Evolutionary conservation across 1,139 yeast species (phyloP).

Genomic region (Sugiyamaella paludigena): DNA sequence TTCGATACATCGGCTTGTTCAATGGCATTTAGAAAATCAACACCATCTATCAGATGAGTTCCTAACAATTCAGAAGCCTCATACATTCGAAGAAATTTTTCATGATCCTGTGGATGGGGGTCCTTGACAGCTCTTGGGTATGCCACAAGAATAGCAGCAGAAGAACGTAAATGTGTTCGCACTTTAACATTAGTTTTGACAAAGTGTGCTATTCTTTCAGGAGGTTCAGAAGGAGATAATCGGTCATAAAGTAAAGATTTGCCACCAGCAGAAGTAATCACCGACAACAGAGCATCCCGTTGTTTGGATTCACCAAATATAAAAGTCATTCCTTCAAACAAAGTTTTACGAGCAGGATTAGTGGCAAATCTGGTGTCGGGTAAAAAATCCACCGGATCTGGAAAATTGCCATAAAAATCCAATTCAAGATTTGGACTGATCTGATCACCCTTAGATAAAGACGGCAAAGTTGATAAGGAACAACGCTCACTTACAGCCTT

Average conservation of each 20-base stretch:
- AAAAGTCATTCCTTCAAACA: slow-evolving; percentile 25
- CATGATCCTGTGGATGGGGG: slow-evolving; percentile 9
- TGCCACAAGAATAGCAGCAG: not conserved
- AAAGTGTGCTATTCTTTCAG: not conserved
- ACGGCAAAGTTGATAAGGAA: not conserved
- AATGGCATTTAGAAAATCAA: slow-evolving; percentile 18
- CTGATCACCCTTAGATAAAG: slow-evolving; percentile 3
- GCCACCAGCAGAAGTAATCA: slow-evolving; percentile 30
- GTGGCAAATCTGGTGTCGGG: slow-evolving; percentile 25
- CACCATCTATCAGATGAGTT: slow-evolving; percentile 15
- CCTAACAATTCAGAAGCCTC: slow-evolving; percentile 21
- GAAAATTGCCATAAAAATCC: slow-evolving; percentile 23
- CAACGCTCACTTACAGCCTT: slow-evolving; percentile 18
- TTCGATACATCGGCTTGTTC: slow-evolving; percentile 11
- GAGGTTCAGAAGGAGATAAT: slow-evolving; percentile 2
- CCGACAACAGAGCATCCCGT: slow-evolving; percentile 23
- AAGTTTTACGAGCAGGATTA: slow-evolving; percentile 20
- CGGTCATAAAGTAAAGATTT: slow-evolving; percentile 8
- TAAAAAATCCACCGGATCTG: slow-evolving; percentile 25
- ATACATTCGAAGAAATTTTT: slow-evolving; percentile 12
- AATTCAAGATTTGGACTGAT: slow-evolving; percentile 11
- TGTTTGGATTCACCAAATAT: slow-evolving; percentile 20
- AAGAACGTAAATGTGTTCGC: too few species aligned
- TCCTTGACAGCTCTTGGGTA: not conserved
- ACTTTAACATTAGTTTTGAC: slow-evolving; percentile 1